A percentile compares a stretch with the other conserved stretches of the same genome.
These are phyloP conservation scores for Apophysomyces ossiformis DNA, from an alignment of 371 early-diverging fungal genomes.

Conservation along the genomic window DNA sequence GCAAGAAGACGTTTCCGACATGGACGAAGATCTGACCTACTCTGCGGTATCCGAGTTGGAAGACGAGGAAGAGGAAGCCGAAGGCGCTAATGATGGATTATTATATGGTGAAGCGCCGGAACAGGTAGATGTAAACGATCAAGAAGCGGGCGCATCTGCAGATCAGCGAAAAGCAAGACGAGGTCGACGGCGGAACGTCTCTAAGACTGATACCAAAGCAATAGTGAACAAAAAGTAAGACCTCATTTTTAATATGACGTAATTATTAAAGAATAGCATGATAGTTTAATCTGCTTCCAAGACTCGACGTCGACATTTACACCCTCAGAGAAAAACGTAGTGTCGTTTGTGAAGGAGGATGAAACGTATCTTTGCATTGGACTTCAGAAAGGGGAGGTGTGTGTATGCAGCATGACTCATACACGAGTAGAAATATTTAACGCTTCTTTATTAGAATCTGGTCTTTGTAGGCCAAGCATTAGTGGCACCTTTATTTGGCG, in stretches of 20 bases:
- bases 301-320: slow-evolving; percentile 20
- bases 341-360: slow-evolving; percentile 10
- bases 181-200: not conserved
- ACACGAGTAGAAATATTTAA: not conserved
- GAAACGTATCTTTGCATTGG: slow-evolving; percentile 26
- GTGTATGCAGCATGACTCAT: too few relatives aligned
- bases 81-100: not conserved
- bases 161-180: not conserved
- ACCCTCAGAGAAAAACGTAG: slow-evolving; percentile 16
- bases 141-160: not conserved
- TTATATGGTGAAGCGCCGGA: slow-evolving; percentile 9
- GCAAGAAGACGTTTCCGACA: slow-evolving; percentile 2
- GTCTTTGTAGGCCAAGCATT: slow-evolving; percentile 57
- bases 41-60: slow-evolving; percentile 12
- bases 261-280: not conserved
- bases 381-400: slow-evolving; percentile 27
- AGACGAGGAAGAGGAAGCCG: not conserved
- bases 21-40: slow-evolving; percentile 3
- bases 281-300: slow-evolving; percentile 8
- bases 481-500: slow-evolving; percentile 52
- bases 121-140: not conserved
- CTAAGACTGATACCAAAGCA: not conserved
- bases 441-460: slow-evolving; percentile 31
- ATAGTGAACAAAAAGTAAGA: not conserved
- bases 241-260: not conserved